phyloP scores from a whole-genome alignment of 2,329 filamentous ascomycete species.

The Aspergillus sp. region DNA sequence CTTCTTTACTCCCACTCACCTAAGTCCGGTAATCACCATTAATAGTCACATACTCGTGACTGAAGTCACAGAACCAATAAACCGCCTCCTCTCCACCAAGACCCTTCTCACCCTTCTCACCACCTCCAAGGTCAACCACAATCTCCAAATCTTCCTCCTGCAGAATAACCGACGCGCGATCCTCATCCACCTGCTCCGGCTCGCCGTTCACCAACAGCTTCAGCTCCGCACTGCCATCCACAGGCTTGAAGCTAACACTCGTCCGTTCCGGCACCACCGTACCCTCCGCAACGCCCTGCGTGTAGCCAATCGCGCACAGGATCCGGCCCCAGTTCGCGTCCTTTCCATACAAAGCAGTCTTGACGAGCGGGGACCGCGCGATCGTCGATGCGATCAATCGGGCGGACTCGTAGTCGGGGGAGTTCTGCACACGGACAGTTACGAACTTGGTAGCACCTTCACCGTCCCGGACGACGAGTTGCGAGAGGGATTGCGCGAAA shows the following conservation, averaged over 20 bases:
- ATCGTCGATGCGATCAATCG: slow-evolving; percentile 83
- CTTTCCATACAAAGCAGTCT: slow-evolving; percentile 94
- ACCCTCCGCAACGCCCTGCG: slow-evolving; percentile 50
- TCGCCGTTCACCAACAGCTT: slow-evolving; percentile 63
- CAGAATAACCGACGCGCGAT: slow-evolving; percentile 59
- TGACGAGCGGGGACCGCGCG: slow-evolving; percentile 88
- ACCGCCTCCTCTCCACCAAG: slow-evolving; percentile 56
- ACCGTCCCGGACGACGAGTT: slow-evolving; percentile 92
- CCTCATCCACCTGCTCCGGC: slow-evolving; percentile 64
- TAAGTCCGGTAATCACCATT: slow-evolving; percentile 68
- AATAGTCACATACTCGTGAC: slow-evolving; percentile 70
- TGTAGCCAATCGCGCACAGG: slow-evolving; percentile 88
- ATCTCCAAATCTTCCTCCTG: slow-evolving; percentile 66
- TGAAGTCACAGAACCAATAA: slow-evolving; percentile 69
- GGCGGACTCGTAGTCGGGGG: slow-evolving; percentile 68
- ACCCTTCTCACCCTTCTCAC: slow-evolving; percentile 42
- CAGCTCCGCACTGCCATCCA: slow-evolving; percentile 58
- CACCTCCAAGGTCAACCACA: slow-evolving; percentile 59
- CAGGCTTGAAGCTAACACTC: slow-evolving; percentile 63
- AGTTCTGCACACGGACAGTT: slow-evolving; percentile 79
- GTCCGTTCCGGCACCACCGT: slow-evolving; percentile 58
- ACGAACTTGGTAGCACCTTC: slow-evolving; percentile 99
- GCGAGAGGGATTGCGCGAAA: slow-evolving; percentile 81
- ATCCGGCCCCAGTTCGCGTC: slow-evolving; percentile 99
- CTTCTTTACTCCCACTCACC: background rate